phyloP scores from a whole-genome alignment of 1,139 yeast species.

The Blastobotrys proliferans region DNA sequence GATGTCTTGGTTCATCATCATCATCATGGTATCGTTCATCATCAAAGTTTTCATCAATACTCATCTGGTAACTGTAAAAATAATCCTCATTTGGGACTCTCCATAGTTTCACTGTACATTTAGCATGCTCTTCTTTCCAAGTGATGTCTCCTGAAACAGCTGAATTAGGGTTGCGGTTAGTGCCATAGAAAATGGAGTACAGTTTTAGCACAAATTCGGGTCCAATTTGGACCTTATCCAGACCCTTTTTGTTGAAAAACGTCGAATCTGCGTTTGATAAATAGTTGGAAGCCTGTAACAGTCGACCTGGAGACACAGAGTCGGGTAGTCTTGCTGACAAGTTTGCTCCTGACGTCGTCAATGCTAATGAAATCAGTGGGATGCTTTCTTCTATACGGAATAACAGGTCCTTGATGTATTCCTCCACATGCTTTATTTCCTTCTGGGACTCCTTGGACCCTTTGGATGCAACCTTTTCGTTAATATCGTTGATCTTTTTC shows the following conservation, averaged over 20 bases:
- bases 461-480: conserved; percentile 12
- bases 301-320: conserved; percentile 59
- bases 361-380: conserved; percentile 63
- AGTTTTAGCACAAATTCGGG: conserved; percentile 57
- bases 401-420: conserved; percentile 46
- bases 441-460: conserved; percentile 35
- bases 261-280: conserved; percentile 43
- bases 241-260: conserved; percentile 13
- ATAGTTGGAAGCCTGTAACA: conserved; percentile 58
- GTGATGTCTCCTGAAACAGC: conserved; percentile 43
- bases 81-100: conserved; percentile 22
- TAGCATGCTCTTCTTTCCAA: conserved; percentile 74
- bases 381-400: conserved; percentile 61
- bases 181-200: conserved; percentile 64
- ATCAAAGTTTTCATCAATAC: conserved; percentile 56
- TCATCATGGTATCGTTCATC: conserved; percentile 75
- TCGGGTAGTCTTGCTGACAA: conserved; percentile 50
- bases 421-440: conserved; percentile 47
- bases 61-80: conserved; percentile 44
- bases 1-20: conserved; percentile 41
- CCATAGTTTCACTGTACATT: conserved; percentile 46
- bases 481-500: conserved; percentile 40
- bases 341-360: conserved; percentile 69
- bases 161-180: conserved; percentile 39
- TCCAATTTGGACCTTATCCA: conserved; percentile 36